These are phyloP conservation scores for Coemansia sp. DNA, from an alignment of 192 early-diverging fungal genomes.

Conservation along the genomic window DNA sequence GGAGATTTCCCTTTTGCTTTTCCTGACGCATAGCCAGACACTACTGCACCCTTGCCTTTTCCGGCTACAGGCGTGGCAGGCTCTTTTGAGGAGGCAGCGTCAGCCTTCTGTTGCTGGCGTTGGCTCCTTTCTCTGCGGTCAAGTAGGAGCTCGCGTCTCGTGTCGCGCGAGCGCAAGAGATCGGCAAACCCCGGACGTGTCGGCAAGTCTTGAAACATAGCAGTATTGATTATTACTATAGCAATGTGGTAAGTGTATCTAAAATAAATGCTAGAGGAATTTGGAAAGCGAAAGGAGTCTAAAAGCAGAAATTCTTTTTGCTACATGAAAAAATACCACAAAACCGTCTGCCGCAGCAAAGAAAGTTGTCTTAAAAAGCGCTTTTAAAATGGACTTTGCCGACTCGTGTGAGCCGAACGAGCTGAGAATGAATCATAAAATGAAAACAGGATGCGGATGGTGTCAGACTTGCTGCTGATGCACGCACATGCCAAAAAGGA, in stretches of 20 bases:
- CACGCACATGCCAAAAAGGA: no score
- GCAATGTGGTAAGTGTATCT: background rate
- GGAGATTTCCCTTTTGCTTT: constrained; percentile 34
- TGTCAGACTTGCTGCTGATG: no score
- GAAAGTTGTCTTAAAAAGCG: no score
- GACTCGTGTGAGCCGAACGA: background rate
- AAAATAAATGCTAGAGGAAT: no score
- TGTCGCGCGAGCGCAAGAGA: constrained; percentile 44
- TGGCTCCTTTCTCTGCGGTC: constrained; percentile 29
- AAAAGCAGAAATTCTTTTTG: no score
- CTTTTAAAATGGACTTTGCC: background rate
- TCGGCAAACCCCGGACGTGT: constrained; percentile 28
- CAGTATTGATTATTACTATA: background rate
- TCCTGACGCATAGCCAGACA: background rate
- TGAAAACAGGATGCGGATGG: no score
- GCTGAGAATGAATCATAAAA: background rate
- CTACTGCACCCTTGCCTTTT: constrained; percentile 11
- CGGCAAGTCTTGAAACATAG: background rate
- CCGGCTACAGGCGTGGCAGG: constrained; percentile 1
- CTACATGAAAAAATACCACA: no score
- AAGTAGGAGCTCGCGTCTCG: constrained; percentile 43
- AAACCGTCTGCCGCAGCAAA: no score
- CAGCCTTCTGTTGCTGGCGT: background rate
- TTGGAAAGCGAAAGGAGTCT: background rate
- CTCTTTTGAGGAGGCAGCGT: background rate